phyloP scores from a whole-genome alignment of 2,329 filamentous ascomycete genomes.

The Triangularia verruculosa region DNA sequence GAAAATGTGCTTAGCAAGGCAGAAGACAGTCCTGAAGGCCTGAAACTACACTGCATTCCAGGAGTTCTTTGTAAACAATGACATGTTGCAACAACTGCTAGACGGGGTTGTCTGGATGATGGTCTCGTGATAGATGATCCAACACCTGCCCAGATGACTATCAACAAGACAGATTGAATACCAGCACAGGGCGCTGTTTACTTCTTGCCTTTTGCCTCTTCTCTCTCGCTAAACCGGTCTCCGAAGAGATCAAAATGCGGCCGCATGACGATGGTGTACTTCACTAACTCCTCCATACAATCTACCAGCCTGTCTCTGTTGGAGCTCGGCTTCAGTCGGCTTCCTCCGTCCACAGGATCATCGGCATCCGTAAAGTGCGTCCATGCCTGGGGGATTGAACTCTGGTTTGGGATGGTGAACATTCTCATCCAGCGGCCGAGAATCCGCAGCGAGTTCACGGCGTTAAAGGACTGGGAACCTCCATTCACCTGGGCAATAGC shows the following conservation, averaged over 20 bases:
- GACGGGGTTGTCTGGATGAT: no score
- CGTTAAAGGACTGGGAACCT: slow-evolving; percentile 65
- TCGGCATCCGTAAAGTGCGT: slow-evolving; percentile 38
- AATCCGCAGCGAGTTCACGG: slow-evolving; percentile 62
- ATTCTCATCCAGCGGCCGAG: slow-evolving; percentile 69
- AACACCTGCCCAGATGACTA: no score
- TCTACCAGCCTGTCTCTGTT: slow-evolving; percentile 61
- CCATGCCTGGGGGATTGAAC: slow-evolving; percentile 60
- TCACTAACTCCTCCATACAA: slow-evolving; percentile 69
- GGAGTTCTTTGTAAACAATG: no score
- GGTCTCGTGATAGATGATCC: no score
- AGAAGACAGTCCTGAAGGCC: no score
- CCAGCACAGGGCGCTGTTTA: not conserved
- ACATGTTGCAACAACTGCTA: no score
- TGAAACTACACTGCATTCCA: no score
- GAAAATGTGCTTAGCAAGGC: no score
- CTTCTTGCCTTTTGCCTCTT: slow-evolving; percentile 34
- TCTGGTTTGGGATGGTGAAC: slow-evolving; percentile 66
- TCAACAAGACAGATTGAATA: not conserved
- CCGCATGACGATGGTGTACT: slow-evolving; percentile 64
- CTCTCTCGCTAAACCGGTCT: slow-evolving; percentile 61
- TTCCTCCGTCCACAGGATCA: slow-evolving; percentile 32
- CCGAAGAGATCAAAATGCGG: slow-evolving; percentile 58
- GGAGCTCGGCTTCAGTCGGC: slow-evolving; percentile 50
- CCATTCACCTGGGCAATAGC: slow-evolving; percentile 61